Evolutionary conservation across 2,329 filamentous ascomycete genomes (phyloP), one percentile per base, ranked within the genome.

Genomic region (Coleophoma cylindrospora): DNA sequence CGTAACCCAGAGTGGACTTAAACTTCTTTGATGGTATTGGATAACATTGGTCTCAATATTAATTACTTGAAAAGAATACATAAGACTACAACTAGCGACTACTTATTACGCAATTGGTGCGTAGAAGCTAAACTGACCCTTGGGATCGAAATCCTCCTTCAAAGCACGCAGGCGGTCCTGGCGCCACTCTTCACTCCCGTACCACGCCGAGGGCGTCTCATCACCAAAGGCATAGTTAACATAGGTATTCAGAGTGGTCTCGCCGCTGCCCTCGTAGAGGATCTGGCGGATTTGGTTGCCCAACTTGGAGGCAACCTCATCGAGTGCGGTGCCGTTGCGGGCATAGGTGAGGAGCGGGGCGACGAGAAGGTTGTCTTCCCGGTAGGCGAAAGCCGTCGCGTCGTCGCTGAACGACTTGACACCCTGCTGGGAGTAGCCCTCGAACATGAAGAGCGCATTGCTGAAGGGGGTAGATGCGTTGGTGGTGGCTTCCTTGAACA

Each of bases 401-500:
- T 61, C 58, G 22, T 53, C 56, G 43, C 61, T 53, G 37, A 74
- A 57, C 0, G 61, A 63, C 47, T 69, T 58, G 2, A 81, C 70
- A 1, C 71, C 77, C 19, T 71, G 61, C 8, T 60, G 63, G 1
- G 76, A 70, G 62, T 81, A 82, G 3, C 74, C 74, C 57, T 83
- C 79, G 48, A 81, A 76, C 70, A 81, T 74, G 64, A 80, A 75
- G 41, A 79, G 64, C 1, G 71, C 71, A 54, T 66, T 57, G n/a
- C 63, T 52, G 57, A 67, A 68, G 22, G 57, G 62, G 33, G 60
- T 57, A 13, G 53, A 43, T 34, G 50, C 56, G n/a, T 55, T 61
- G 36, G 59, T 60, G 6, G 61, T 59, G 15, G 46, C 8, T 55
- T 49, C 59, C 9, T 10, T 27, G 58, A 70, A 73, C 14, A 62